A percentile compares a stretch with the other conserved stretches of the same genome.
These are phyloP conservation scores for Arctium minus DNA, from an alignment of 129 eudicot genomes.

Conservation along the genomic window DNA sequence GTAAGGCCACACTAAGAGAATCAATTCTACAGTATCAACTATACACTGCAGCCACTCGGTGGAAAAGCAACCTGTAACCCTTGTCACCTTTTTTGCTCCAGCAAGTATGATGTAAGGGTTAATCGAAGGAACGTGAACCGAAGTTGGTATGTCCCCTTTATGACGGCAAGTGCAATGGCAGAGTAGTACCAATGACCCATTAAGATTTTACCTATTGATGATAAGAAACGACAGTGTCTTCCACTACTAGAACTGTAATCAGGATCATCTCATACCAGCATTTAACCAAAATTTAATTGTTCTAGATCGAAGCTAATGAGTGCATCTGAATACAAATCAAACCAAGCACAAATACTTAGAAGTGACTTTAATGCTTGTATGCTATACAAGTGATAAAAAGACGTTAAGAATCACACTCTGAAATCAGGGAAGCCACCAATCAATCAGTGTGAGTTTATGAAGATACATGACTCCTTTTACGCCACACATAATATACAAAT, in stretches of 20 bases:
- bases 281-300: neutral
- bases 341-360: neutral
- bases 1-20: neutral
- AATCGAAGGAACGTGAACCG: neutral
- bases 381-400: neutral
- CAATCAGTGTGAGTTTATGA: neutral
- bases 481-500: neutral
- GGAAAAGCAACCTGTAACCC: conserved; percentile 10
- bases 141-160: conserved; percentile 15
- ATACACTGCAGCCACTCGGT: neutral
- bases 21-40: neutral
- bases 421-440: neutral
- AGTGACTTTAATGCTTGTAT: neutral
- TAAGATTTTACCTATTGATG: conserved; percentile 2
- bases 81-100: neutral
- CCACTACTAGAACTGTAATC: neutral
- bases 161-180: conserved; percentile 2
- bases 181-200: conserved; percentile 10
- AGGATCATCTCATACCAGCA: neutral
- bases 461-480: neutral
- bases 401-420: neutral
- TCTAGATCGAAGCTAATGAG: neutral
- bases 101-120: neutral
- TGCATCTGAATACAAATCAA: neutral
- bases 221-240: neutral